phyloP scores from a whole-genome alignment of 169 alveolate genomes.

The Plasmodium relictum region DNA sequence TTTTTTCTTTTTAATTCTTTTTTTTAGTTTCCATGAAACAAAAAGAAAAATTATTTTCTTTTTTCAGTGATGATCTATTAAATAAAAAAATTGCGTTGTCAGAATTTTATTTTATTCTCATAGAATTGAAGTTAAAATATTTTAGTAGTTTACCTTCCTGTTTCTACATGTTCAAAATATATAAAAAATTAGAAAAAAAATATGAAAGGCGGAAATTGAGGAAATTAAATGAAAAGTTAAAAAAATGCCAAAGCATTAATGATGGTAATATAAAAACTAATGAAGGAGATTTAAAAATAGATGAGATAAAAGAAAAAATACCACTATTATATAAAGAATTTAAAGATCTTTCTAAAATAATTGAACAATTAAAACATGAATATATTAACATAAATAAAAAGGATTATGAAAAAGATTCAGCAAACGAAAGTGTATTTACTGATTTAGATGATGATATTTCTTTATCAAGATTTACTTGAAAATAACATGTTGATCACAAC shows the following conservation, averaged over 20 bases:
- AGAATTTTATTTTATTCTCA: slow-evolving; percentile 79
- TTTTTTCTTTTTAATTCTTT: slow-evolving; percentile 3
- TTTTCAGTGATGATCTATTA: slow-evolving; percentile 80
- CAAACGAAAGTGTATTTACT: not conserved
- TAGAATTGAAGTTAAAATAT: slow-evolving; percentile 78
- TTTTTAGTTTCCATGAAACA: slow-evolving; percentile 73
- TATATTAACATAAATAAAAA: slow-evolving; percentile 44
- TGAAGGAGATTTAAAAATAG: slow-evolving; percentile 8
- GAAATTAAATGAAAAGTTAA: slow-evolving; percentile 69
- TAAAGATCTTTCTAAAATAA: slow-evolving; percentile 24
- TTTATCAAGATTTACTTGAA: slow-evolving; percentile 1
- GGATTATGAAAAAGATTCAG: slow-evolving; percentile 29
- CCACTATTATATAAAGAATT: slow-evolving; percentile 51
- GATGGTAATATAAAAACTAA: slow-evolving; percentile 18
- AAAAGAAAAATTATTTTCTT: slow-evolving; percentile 73
- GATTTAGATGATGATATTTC: slow-evolving; percentile 27
- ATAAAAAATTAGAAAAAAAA: slow-evolving; percentile 52
- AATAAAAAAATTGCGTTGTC: slow-evolving; percentile 74
- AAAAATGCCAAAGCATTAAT: slow-evolving; percentile 39
- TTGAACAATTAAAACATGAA: slow-evolving; percentile 56
- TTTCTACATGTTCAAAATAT: slow-evolving; percentile 76
- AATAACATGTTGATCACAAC: not conserved
- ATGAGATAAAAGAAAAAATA: slow-evolving; percentile 58
- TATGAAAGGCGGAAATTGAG: slow-evolving; percentile 15
- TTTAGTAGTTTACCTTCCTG: slow-evolving; percentile 74